Conservation (phyloP, 805 yeast species). For the Metschnikowia lochheadii region DNA sequence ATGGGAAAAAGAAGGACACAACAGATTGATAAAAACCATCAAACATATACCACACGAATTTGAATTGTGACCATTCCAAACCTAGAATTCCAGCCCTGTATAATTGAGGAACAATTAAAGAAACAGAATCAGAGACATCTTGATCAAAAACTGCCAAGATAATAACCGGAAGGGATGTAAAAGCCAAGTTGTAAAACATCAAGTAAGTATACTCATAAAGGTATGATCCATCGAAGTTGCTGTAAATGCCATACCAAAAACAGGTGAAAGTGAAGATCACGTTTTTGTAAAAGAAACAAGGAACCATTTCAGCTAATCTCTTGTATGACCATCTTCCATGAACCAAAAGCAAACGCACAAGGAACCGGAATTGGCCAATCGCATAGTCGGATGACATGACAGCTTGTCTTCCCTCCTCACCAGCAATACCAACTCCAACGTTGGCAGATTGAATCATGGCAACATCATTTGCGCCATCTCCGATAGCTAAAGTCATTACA, state of each 20-base stretch:
- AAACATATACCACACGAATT: slow-evolving; percentile 68
- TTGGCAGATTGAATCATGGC: slow-evolving; percentile 89
- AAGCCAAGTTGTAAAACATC: slow-evolving; percentile 80
- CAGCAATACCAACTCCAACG: slow-evolving; percentile 86
- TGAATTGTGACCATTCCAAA: slow-evolving; percentile 63
- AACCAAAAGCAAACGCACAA: slow-evolving; percentile 61
- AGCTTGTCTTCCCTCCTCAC: slow-evolving; percentile 89
- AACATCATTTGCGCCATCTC: slow-evolving; percentile 87
- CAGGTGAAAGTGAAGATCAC: slow-evolving; percentile 69
- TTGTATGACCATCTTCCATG: slow-evolving; percentile 89
- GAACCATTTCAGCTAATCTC: slow-evolving; percentile 79
- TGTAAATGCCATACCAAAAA: slow-evolving; percentile 77
- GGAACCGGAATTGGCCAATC: slow-evolving; percentile 73
- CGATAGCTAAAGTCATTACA: slow-evolving; percentile 84
- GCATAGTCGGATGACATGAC: slow-evolving; percentile 88
- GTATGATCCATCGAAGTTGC: slow-evolving; percentile 75
- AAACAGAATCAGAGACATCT: slow-evolving; percentile 68
- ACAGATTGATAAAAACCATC: slow-evolving; percentile 77
- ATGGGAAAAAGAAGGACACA: slow-evolving; percentile 72
- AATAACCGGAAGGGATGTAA: slow-evolving; percentile 77
- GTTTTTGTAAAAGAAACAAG: slow-evolving; percentile 75
- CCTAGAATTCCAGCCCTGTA: slow-evolving; percentile 71
- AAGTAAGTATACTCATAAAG: slow-evolving; percentile 73
- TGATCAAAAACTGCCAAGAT: slow-evolving; percentile 77
- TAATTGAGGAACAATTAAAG: slow-evolving; percentile 69